Base-by-base conservation (phyloP, 805 yeast genomes). In the Tetrapisispora nanseiensis region DNA sequence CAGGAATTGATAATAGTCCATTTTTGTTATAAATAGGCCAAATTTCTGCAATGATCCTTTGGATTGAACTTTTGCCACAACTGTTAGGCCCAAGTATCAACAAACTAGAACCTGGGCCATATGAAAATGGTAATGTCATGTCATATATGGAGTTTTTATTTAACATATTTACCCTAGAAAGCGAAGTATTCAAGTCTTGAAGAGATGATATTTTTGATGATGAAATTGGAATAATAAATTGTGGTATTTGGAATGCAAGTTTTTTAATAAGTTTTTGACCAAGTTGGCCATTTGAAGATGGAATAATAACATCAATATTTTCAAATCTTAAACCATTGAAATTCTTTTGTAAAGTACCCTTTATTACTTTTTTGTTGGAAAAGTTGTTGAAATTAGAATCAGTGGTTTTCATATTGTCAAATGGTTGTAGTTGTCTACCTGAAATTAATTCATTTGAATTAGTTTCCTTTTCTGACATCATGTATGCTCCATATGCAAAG, bases 51-150 rank as follows among this genome's bases (percentile, higher is more conserved):
- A 87, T 70, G 3, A 89, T 72, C 48, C 96, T 70, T 40, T 87
- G 78, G 50, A 89, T 81, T 0, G 95, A 79, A 8, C 95, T 82
- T 59, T 89, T 89, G 45, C 97, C 97, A 52, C 82, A 74, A 13
- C 96, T 95, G 54, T 89, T 89, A 39, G 90, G 74, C 10, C 96
- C 97, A 47, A 86, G 69, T 29, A 89, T 80, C 47, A 89, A 71
- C 40, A 87, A 65, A 56, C 83, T 86, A 46, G 84, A 80, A 32
- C 80, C 79, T 9, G 56, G 51, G 5, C 63, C 59, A 28, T 56
- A 51, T n/a, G 57, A 46, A 29, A 57, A 50, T 19, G 61, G 61
- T 26, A 55, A 29, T 4, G 54, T 44, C 16, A 48, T 46, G 36
- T 54, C 54, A 33, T 49, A 47, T 24, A 47, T 42, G 3, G 43